Evolutionary conservation across 2,329 filamentous ascomycete genomes (phyloP).

Genomic region (Aureobasidium namibiae): DNA sequence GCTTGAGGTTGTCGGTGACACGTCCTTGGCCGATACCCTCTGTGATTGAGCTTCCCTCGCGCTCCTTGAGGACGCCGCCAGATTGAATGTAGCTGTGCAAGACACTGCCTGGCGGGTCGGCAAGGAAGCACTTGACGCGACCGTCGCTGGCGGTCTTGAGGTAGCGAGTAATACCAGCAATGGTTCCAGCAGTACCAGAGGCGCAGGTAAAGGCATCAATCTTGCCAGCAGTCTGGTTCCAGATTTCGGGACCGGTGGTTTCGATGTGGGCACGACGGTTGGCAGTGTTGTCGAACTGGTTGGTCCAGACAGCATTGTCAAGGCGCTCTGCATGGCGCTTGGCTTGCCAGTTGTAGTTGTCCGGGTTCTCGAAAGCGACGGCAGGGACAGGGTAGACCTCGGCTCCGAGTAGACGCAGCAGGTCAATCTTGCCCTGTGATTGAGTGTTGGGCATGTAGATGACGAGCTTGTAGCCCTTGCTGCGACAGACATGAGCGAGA

Average conservation of each 20-base stretch:
- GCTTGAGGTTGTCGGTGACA: conserved; percentile 86
- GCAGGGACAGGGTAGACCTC: conserved; percentile 95
- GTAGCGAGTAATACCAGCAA: conserved; percentile 82
- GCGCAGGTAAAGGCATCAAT: conserved; percentile 93
- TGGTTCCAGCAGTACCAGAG: conserved; percentile 84
- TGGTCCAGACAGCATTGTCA: conserved; percentile 92
- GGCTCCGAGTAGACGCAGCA: conserved; percentile 81
- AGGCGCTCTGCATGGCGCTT: conserved; percentile 76
- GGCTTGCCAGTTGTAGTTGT: conserved; percentile 98
- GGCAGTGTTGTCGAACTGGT: conserved; percentile 96
- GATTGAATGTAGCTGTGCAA: conserved; percentile 86
- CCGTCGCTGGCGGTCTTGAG: conserved; percentile 76
- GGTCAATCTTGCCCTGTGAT: conserved; percentile 94
- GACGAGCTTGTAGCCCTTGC: conserved; percentile 84
- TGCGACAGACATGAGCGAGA: conserved; percentile 90
- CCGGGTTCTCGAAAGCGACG: conserved; percentile 86
- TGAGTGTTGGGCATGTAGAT: conserved; percentile 99
- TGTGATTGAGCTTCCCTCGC: conserved; percentile 80
- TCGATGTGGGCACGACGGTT: conserved; percentile 93
- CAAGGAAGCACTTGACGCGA: conserved; percentile 76
- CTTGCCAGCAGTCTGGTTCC: conserved; percentile 78
- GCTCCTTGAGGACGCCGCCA: conserved; percentile 73
- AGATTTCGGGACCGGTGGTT: conserved; percentile 96
- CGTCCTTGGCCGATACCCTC: conserved; percentile 96
- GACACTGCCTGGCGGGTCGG: conserved; percentile 88